Evolutionary conservation across 768 basidiomycete genomes (phyloP).

Genomic region (Boletus reticulatus): DNA sequence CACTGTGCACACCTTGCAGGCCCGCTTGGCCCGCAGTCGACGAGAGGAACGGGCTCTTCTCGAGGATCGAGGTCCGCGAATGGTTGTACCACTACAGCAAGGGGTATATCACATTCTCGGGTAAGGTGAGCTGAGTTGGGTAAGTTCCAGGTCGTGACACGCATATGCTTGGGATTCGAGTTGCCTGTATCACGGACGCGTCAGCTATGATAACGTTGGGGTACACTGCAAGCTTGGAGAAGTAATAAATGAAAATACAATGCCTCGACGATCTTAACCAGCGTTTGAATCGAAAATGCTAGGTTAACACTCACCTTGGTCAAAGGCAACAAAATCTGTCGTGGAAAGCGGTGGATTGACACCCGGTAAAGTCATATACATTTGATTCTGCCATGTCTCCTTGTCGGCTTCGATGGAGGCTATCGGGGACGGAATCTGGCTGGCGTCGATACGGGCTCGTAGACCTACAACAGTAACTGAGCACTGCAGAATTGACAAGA

Average conservation of each 20-base stretch:
- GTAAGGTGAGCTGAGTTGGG: slow-evolving; percentile 80
- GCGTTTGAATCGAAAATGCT: neutral
- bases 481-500: neutral
- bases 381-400: slow-evolving; percentile 69
- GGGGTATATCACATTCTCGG: slow-evolving; percentile 77
- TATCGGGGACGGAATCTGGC: slow-evolving; percentile 90
- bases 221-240: neutral
- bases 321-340: slow-evolving; percentile 84
- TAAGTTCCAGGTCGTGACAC: slow-evolving; percentile 87
- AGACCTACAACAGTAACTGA: slow-evolving; percentile 48
- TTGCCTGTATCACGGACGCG: slow-evolving; percentile 52
- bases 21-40: slow-evolving; percentile 67
- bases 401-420: slow-evolving; percentile 78
- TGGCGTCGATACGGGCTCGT: slow-evolving; percentile 79
- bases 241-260: neutral
- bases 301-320: slow-evolving; percentile 62
- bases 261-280: neutral
- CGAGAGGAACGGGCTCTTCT: slow-evolving; percentile 78
- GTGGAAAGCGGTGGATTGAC: slow-evolving; percentile 79
- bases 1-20: slow-evolving; percentile 86
- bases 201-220: slow-evolving; percentile 10
- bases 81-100: slow-evolving; percentile 85
- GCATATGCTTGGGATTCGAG: slow-evolving; percentile 86
- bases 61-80: slow-evolving; percentile 78
- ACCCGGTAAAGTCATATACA: slow-evolving; percentile 61